A percentile compares a stretch with the other conserved stretches of the same genome.
These are phyloP conservation scores for Solanum chilense DNA, from an alignment of 257 asterid genomes.

Conservation along the genomic window DNA sequence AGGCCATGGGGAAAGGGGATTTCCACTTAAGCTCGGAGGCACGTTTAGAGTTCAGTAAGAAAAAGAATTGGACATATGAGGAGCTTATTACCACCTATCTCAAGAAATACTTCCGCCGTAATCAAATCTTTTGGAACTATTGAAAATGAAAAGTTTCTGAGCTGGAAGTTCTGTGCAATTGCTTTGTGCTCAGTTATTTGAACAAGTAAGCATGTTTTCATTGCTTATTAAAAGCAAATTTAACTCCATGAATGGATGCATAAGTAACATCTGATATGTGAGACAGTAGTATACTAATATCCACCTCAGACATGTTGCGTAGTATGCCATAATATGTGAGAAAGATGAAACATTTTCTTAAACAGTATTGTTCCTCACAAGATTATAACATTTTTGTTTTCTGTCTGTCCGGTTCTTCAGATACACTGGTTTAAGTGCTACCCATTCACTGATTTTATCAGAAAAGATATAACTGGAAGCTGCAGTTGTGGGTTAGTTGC, in stretches of 20 bases:
- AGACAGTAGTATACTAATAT: background rate
- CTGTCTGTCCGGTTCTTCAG: background rate
- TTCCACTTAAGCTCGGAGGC: slow-evolving; percentile 67
- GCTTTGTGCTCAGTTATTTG: background rate
- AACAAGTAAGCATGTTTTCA: background rate
- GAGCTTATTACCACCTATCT: slow-evolving; percentile 46
- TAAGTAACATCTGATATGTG: background rate
- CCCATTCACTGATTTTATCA: background rate
- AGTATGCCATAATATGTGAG: background rate
- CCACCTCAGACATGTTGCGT: background rate
- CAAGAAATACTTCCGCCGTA: slow-evolving; percentile 52
- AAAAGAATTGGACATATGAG: slow-evolving; percentile 47
- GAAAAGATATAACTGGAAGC: background rate
- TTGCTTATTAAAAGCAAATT: background rate
- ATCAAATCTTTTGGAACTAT: slow-evolving; percentile 88
- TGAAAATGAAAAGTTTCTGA: slow-evolving; percentile 13
- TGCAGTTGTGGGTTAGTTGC: background rate
- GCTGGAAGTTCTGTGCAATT: background rate
- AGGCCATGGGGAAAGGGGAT: slow-evolving; percentile 88
- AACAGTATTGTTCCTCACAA: background rate
- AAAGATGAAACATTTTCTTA: background rate
- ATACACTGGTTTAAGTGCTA: background rate
- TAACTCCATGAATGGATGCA: background rate
- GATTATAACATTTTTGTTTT: background rate
- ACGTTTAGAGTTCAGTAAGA: slow-evolving; percentile 33